phyloP scores from a whole-genome alignment of 768 basidiomycete genomes.

The Calocera cornea region DNA sequence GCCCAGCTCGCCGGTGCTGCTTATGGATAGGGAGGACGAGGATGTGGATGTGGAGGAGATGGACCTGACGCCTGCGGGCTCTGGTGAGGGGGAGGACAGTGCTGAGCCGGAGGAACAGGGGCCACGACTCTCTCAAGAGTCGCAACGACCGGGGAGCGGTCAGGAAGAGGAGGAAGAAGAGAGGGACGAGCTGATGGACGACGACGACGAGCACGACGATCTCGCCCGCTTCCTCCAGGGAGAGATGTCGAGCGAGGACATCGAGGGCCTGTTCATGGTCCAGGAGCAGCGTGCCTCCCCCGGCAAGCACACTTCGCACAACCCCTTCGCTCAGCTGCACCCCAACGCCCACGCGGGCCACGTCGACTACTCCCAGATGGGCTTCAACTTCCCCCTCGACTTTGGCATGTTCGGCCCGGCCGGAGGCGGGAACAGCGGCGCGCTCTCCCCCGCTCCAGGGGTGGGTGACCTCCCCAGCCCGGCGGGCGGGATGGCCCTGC shows the following conservation, averaged over 20 bases:
- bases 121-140: no score
- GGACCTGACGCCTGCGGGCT: not conserved
- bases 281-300: not conserved
- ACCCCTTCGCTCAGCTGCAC: not conserved
- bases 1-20: not conserved
- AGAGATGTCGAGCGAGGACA: not conserved
- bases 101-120: no score
- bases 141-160: not conserved
- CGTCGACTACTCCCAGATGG: not conserved
- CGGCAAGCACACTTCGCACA: not conserved
- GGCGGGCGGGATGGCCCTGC: no score
- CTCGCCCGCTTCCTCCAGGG: conserved; percentile 1
- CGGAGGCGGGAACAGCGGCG: not conserved
- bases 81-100: not conserved
- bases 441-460: not conserved
- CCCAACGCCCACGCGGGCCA: not conserved
- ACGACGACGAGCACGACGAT: not conserved
- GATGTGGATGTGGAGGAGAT: not conserved
- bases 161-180: not conserved
- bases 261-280: not conserved
- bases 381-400: not conserved
- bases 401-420: not conserved
- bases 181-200: not conserved
- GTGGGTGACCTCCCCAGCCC: not conserved
- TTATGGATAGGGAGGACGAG: not conserved